phyloP scores from a whole-genome alignment of 2,329 filamentous ascomycete genomes.

The Paradendryphiella salina region DNA sequence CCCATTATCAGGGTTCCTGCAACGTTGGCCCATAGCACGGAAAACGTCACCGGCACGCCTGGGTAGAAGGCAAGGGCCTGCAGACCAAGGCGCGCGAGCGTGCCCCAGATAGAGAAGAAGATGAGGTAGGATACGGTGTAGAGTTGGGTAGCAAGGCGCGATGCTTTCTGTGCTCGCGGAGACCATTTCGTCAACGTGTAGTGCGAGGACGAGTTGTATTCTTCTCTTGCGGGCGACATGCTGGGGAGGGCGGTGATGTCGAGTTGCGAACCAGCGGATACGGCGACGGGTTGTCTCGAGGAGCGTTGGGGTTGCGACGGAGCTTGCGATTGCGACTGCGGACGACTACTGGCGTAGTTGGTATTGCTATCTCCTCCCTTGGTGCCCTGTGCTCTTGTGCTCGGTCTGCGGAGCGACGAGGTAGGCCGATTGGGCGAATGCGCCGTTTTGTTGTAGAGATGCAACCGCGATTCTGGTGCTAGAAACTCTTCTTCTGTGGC shows the following conservation, averaged over 20 bases:
- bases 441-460: slow-evolving; percentile 13
- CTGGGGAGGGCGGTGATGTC: slow-evolving; percentile 38
- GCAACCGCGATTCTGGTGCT: slow-evolving; percentile 11
- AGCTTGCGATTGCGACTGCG: slow-evolving; percentile 7
- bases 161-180: slow-evolving; percentile 19
- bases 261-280: slow-evolving; percentile 13
- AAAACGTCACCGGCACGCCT: slow-evolving; percentile 72
- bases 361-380: background rate
- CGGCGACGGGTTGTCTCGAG: no score
- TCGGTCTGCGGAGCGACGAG: slow-evolving; percentile 4
- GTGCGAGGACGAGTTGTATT: slow-evolving; percentile 10
- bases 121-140: slow-evolving; percentile 80
- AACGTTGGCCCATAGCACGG: slow-evolving; percentile 86
- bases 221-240: slow-evolving; percentile 17
- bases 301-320: background rate
- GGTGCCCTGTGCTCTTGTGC: slow-evolving; percentile 8
- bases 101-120: slow-evolving; percentile 83
- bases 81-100: slow-evolving; percentile 78
- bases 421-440: slow-evolving; percentile 6
- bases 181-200: slow-evolving; percentile 18
- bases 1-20: slow-evolving; percentile 81
- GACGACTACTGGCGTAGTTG: background rate
- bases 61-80: slow-evolving; percentile 79
- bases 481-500: slow-evolving; percentile 8
- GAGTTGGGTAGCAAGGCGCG: slow-evolving; percentile 45